Percentiles rank a stretch among this genome's conserved stretches.
phyloP scores from a whole-genome alignment of 2,329 filamentous ascomycete genomes.

The Rhynchosporium graminicola region DNA sequence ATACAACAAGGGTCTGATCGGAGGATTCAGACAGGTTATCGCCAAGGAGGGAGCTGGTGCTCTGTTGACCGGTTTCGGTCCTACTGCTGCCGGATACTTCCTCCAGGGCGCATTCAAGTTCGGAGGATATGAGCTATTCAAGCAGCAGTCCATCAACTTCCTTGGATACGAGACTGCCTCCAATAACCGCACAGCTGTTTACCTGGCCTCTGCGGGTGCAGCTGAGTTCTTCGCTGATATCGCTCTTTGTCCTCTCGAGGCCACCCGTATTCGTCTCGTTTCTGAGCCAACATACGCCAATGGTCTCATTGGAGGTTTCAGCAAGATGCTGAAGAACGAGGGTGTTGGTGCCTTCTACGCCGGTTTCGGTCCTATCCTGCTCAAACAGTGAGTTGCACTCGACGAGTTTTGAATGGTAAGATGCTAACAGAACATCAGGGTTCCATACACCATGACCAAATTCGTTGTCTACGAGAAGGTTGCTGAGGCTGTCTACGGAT shows the following conservation, averaged over 20 bases:
- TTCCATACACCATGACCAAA: conserved; percentile 94
- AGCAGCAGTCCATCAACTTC: conserved; percentile 82
- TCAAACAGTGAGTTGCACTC: conserved; percentile 65
- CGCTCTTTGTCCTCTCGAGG: conserved; percentile 88
- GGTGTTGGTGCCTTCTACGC: conserved; percentile 86
- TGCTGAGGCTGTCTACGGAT: conserved; percentile 68
- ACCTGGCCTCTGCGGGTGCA: conserved; percentile 68
- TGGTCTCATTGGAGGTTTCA: conserved; percentile 76
- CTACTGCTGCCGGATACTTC: conserved; percentile 89
- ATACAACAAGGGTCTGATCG: conserved; percentile 86
- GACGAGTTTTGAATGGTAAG: conserved; percentile 21
- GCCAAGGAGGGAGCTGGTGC: conserved; percentile 81
- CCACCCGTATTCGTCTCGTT: conserved; percentile 90
- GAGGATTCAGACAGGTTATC: conserved; percentile 84
- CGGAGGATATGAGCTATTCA: conserved; percentile 95
- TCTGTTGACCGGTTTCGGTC: conserved; percentile 81
- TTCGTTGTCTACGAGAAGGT: conserved; percentile 94
- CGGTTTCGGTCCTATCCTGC: conserved; percentile 84
- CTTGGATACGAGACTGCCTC: conserved; percentile 76
- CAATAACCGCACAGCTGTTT: conserved; percentile 79
- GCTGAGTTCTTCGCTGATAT: conserved; percentile 75
- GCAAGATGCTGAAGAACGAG: conserved; percentile 81
- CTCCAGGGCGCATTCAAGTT: conserved; percentile 93
- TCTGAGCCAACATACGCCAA: conserved; percentile 83
- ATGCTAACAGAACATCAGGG: conserved; percentile 49